Percentiles rank a stretch among this genome's conserved stretches.
Conservation (phyloP, 306 rosid genomes). For the Canavalia ensiformis region DNA sequence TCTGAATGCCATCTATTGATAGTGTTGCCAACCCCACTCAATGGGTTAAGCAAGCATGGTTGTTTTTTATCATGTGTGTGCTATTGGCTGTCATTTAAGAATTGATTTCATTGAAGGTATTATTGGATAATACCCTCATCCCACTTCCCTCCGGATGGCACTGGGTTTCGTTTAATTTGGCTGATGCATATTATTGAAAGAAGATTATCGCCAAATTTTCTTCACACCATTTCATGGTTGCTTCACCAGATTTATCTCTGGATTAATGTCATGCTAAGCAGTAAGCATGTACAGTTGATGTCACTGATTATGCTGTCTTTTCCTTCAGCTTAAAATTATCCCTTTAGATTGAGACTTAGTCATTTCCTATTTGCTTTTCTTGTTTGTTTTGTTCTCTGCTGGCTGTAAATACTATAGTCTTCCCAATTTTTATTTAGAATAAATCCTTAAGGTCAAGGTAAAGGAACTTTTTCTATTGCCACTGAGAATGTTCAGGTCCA, state of each 20-base stretch:
- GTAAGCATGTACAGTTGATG: constrained; percentile 17
- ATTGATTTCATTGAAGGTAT: background rate
- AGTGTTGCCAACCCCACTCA: background rate
- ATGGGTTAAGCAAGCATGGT: background rate
- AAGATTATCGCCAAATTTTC: constrained; percentile 4
- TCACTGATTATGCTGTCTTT: constrained; percentile 10
- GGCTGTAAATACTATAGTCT: background rate
- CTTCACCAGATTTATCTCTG: constrained; percentile 30
- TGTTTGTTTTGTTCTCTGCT: constrained; percentile 7
- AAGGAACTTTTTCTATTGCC: constrained; percentile 33
- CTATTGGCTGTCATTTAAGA: constrained; percentile 1
- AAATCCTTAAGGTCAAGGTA: constrained; percentile 11
- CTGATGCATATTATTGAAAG: constrained; percentile 11
- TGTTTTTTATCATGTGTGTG: constrained; percentile 1
- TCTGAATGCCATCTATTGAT: background rate
- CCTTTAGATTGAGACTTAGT: background rate
- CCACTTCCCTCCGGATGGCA: constrained; percentile 27
- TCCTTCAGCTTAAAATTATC: constrained; percentile 8
- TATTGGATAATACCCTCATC: constrained; percentile 6
- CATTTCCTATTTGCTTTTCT: background rate
- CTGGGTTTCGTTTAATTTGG: background rate
- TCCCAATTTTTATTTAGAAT: background rate
- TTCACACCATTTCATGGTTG: constrained; percentile 32
- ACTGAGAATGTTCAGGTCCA: constrained; percentile 66
- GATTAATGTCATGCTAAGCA: background rate